Percentiles rank a stretch among this genome's conserved stretches.
These are phyloP conservation scores for Amorphotheca resinae DNA, from an alignment of 495 filamentous ascomycete species.

Conservation along the genomic window DNA sequence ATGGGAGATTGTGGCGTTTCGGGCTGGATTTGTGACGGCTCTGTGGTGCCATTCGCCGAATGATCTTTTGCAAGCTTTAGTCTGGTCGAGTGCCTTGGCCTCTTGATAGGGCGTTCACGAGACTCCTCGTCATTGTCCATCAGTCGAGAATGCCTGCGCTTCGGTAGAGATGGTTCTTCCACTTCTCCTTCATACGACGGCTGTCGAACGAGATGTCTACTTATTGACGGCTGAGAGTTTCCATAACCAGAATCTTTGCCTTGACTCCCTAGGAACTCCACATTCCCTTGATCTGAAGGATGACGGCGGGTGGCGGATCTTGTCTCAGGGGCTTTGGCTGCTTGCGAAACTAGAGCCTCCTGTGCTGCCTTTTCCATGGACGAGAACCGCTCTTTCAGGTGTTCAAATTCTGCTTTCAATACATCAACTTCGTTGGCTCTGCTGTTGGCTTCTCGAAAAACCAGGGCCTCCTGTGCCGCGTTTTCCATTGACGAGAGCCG, in stretches of 20 bases:
- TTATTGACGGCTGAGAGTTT: no score
- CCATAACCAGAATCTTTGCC: no score
- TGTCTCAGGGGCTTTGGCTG: no score
- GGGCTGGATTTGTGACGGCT: no score
- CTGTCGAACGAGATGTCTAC: no score
- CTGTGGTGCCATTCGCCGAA: no score
- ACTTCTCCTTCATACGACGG: background rate
- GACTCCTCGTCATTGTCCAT: background rate
- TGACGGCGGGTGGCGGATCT: no score
- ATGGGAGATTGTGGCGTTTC: background rate
- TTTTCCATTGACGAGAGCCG: background rate
- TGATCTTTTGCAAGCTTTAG: background rate
- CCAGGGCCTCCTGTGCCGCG: background rate
- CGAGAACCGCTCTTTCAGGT: background rate
- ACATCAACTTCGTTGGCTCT: conserved; percentile 10
- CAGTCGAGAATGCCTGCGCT: background rate
- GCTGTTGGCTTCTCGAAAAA: background rate
- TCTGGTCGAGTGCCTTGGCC: background rate
- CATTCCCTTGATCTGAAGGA: no score
- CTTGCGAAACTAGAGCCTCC: no score
- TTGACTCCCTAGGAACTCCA: no score
- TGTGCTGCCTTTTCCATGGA: background rate
- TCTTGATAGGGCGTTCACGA: background rate
- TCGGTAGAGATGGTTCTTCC: background rate
- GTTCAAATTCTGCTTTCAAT: conserved; percentile 4